Evolutionary conservation across 2,329 filamentous ascomycete species (phyloP), one percentile per base, ranked within the genome.

Genomic region (Tolypocladium inflatum): DNA sequence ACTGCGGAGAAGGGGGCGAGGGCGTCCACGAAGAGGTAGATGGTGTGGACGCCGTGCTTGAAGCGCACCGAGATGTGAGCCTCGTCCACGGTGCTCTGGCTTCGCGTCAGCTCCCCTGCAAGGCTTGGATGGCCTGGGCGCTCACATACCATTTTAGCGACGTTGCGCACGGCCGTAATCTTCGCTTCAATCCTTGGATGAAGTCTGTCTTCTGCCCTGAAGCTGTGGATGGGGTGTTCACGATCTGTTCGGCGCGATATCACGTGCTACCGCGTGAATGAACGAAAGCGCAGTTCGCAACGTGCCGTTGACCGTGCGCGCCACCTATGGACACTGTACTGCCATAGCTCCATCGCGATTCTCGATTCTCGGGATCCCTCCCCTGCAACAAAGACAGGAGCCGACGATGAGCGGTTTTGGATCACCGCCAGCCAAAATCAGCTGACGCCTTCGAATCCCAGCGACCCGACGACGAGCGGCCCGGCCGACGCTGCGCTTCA

Each of bases 1-100:
- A 89, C 74, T 1, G 76, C 71, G 19, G 76, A 72, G 66, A 90
- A 83, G 13, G 83, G 71, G 43, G 80, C 78, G 17, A 80, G 73
- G 6, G 84, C 74, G 43, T 84, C 79, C 52, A 87, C 78, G 61
- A 88, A 85, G 59, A 91, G 77, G 65, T 89, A 83, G 62, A 91
- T 78, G 4, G 87, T 91, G 65, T 85, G 82, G 59, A 84, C 83
- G 67, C 87, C 85, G 69, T 88, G 81, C 71, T 90, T 91, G 74
- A 92, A 85, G 60, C 86, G 81, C 57, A 92, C 74, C 11, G 87
- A 89, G 65, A 83, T 78, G 63, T 80, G 76, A n/a, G 78, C 73
- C 51, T 83, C 78, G 60, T 75, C 72, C 23, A 74, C 63, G 17
- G 52, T 55, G 41, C 38, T 56, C 62, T 62, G 30, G 21, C 38